A percentile compares a stretch with the other conserved stretches of the same genome.
These are phyloP conservation scores for Aspergillus texensis DNA, from an alignment of 2,329 filamentous ascomycete species.

Conservation along the genomic window DNA sequence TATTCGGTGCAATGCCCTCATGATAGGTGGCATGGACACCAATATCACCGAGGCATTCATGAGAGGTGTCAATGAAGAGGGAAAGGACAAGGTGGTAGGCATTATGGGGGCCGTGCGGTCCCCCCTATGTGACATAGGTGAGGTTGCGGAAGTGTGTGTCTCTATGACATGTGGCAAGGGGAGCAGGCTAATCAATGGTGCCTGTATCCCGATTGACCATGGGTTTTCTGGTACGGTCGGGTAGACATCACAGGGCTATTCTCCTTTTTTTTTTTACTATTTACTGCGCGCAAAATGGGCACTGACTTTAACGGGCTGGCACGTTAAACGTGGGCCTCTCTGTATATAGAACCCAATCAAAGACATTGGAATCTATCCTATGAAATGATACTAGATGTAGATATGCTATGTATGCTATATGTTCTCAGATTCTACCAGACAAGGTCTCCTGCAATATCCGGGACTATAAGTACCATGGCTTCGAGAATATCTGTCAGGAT, in stretches of 20 bases:
- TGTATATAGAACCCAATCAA: too few relatives aligned
- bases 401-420: too few relatives aligned
- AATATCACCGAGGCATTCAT: conserved; percentile 55
- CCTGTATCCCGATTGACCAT: conserved; percentile 33
- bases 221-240: conserved; percentile 20
- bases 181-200: conserved; percentile 31
- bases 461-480: too few relatives aligned
- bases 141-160: conserved; percentile 32
- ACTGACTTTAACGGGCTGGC: too few relatives aligned
- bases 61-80: conserved; percentile 28
- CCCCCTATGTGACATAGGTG: conserved; percentile 26
- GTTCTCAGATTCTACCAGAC: too few relatives aligned
- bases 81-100: conserved; percentile 19
- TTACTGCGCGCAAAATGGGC: too few relatives aligned
- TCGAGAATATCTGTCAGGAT: too few relatives aligned
- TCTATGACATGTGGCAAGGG: conserved; percentile 30
- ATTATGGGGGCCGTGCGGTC: conserved; percentile 20
- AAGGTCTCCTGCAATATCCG: too few relatives aligned
- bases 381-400: too few relatives aligned
- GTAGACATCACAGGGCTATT: neutral
- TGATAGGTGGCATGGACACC: conserved; percentile 59
- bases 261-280: neutral
- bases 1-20: conserved; percentile 55
- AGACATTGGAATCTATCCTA: too few relatives aligned
- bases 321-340: too few relatives aligned